phyloP scores from a whole-genome alignment of 805 yeast genomes.

The Candida rishiriensis region DNA sequence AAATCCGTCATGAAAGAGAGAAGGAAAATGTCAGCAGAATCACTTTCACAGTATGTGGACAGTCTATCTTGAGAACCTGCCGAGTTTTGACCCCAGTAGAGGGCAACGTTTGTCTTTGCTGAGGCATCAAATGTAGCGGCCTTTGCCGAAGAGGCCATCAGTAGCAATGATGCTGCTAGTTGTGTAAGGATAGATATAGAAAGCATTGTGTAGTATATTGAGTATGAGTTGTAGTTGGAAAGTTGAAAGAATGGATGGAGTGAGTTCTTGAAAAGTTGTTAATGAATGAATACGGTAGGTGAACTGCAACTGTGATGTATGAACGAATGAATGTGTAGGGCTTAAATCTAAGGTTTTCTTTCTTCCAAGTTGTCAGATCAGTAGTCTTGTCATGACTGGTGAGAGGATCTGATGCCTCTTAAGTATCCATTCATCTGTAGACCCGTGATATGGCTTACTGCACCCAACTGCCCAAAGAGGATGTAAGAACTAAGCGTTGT shows the following conservation, averaged over 20 bases:
- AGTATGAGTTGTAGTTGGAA: background rate
- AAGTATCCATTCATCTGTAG: too few species aligned
- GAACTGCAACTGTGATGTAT: too few species aligned
- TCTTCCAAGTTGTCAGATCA: too few species aligned
- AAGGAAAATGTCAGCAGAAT: conserved; percentile 66
- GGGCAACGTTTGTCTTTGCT: conserved; percentile 57
- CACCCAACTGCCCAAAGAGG: too few species aligned
- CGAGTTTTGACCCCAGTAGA: conserved; percentile 89
- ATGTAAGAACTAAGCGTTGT: too few species aligned
- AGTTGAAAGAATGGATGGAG: background rate
- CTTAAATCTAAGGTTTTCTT: too few species aligned
- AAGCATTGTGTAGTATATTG: conserved; percentile 1
- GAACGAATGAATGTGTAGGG: too few species aligned
- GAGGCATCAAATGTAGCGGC: conserved; percentile 29
- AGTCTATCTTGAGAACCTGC: conserved; percentile 51
- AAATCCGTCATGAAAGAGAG: conserved; percentile 67
- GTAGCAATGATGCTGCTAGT: conserved; percentile 10
- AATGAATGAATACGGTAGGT: too few species aligned
- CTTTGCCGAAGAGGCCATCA: conserved; percentile 8
- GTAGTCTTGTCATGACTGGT: too few species aligned
- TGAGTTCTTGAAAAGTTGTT: background rate
- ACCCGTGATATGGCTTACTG: too few species aligned
- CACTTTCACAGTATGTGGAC: conserved; percentile 59
- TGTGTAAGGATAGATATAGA: conserved; percentile 1
- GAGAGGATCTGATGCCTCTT: too few species aligned